phyloP scores from a whole-genome alignment of 768 basidiomycete genomes.

The Boletus huronensis region DNA sequence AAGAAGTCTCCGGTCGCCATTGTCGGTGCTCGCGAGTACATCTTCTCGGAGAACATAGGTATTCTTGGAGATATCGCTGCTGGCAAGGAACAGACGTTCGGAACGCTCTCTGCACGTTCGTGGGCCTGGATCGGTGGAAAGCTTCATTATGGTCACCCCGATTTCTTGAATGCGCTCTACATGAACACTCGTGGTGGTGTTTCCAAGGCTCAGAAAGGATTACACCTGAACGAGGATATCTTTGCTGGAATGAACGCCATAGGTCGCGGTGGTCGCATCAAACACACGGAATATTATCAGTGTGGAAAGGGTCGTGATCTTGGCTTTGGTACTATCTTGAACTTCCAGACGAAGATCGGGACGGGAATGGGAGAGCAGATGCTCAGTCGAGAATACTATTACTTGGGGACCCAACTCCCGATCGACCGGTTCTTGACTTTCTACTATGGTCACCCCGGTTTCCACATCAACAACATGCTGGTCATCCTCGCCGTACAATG shows the following conservation, averaged over 20 bases:
- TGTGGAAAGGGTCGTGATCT: slow-evolving; percentile 99
- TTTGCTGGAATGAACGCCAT: slow-evolving; percentile 99
- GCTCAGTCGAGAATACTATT: slow-evolving; percentile 99
- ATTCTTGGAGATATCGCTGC: slow-evolving; percentile 98
- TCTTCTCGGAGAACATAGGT: slow-evolving; percentile 99
- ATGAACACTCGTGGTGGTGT: slow-evolving; percentile 99
- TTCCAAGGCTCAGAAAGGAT: slow-evolving; percentile 97
- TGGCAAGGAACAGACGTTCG: slow-evolving; percentile 99
- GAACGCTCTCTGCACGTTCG: slow-evolving; percentile 92
- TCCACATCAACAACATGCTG: slow-evolving; percentile 99
- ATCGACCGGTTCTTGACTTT: slow-evolving; percentile 99
- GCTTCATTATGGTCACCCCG: slow-evolving; percentile 98
- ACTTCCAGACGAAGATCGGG: slow-evolving; percentile 99
- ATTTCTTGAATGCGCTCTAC: slow-evolving; percentile 96
- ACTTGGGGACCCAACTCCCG: slow-evolving; percentile 95
- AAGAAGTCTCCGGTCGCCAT: slow-evolving; percentile 89
- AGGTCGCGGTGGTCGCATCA: slow-evolving; percentile 94
- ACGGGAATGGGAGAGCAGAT: slow-evolving; percentile 99
- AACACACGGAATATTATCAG: slow-evolving; percentile 99
- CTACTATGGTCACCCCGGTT: slow-evolving; percentile 99
- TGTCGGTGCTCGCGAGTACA: slow-evolving; percentile 98
- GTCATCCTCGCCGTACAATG: slow-evolving; percentile 96
- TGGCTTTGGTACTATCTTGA: slow-evolving; percentile 97
- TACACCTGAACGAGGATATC: slow-evolving; percentile 99
- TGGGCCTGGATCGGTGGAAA: slow-evolving; percentile 98